phyloP scores from a whole-genome alignment of 352 stramenopile genomes.

The Phytophthora pseudosyringae region DNA sequence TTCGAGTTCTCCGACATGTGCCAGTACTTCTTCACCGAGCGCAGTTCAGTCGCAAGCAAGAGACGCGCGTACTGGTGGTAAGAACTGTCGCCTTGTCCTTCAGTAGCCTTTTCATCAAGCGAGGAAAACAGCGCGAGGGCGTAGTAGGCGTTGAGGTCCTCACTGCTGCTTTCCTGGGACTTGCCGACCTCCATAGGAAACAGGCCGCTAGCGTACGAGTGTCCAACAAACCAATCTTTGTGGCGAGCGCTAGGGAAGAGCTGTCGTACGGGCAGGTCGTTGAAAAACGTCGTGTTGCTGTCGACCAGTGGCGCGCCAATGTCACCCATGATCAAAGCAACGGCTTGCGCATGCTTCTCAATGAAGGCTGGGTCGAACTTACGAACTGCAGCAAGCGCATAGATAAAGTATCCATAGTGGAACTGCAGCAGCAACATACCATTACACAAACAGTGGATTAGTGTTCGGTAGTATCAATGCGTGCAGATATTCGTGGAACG shows the following conservation, averaged over 20 bases:
- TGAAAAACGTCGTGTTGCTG: slow-evolving; percentile 56
- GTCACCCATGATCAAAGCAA: slow-evolving; percentile 69
- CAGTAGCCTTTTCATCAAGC: slow-evolving; percentile 49
- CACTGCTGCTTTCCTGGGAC: slow-evolving; percentile 95
- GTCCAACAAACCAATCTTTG: slow-evolving; percentile 97
- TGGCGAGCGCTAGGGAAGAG: slow-evolving; percentile 91
- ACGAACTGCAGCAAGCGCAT: slow-evolving; percentile 77
- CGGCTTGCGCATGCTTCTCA: slow-evolving; percentile 52
- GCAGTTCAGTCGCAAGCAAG: slow-evolving; percentile 93
- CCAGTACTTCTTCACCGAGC: slow-evolving; percentile 96
- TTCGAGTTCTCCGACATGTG: slow-evolving; percentile 89
- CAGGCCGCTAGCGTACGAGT: slow-evolving; percentile 96
- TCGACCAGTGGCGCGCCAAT: slow-evolving; percentile 65
- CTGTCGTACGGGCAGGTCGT: slow-evolving; percentile 50
- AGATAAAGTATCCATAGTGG: slow-evolving; percentile 96
- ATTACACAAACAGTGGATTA: slow-evolving; percentile 16
- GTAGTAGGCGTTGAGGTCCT: slow-evolving; percentile 97
- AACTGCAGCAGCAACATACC: slow-evolving; percentile 72
- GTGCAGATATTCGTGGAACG: slow-evolving; percentile 5
- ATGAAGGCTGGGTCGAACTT: slow-evolving; percentile 84
- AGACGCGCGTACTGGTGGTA: slow-evolving; percentile 91
- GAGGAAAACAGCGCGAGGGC: slow-evolving; percentile 89
- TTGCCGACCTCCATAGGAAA: slow-evolving; percentile 96
- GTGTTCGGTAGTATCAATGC: slow-evolving; percentile 4
- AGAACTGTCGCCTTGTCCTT: slow-evolving; percentile 36